Percentiles rank a stretch among this genome's conserved stretches.
Conservation (phyloP, 2,329 filamentous ascomycete genomes). For the Aspergillus udagawae region DNA sequence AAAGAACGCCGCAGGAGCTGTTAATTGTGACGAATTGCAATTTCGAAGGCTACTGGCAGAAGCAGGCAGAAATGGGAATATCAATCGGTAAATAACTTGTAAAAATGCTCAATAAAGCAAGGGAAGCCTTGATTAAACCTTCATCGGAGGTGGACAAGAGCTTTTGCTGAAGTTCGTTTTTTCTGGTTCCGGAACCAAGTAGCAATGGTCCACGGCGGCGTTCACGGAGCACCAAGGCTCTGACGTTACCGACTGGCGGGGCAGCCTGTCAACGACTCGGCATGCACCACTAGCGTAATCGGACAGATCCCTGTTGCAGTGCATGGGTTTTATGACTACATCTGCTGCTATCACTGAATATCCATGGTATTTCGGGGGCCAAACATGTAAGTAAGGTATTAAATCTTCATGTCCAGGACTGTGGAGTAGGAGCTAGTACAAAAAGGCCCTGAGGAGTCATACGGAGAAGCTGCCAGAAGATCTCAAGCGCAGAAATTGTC, state of each 20-base stretch:
- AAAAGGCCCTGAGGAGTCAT: not conserved
- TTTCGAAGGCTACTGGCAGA: not conserved
- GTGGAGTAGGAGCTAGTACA: not conserved
- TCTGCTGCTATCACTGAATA: not conserved
- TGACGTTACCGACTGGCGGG: slow-evolving; percentile 4
- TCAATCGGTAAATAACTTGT: not conserved
- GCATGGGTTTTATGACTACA: not conserved
- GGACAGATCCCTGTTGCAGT: not conserved
- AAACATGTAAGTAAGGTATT: not conserved
- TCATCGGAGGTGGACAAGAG: not conserved
- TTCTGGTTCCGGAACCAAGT: not conserved
- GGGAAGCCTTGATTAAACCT: not conserved
- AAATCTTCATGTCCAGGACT: not conserved
- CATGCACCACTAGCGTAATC: not conserved
- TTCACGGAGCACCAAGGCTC: not conserved
- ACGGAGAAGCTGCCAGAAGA: not conserved
- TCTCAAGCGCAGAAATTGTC: not conserved
- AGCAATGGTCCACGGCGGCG: not conserved
- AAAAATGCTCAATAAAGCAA: not conserved
- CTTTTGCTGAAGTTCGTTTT: not conserved
- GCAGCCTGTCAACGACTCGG: not conserved
- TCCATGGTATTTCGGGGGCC: not conserved
- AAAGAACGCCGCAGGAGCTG: slow-evolving; percentile 16
- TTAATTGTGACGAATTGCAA: not conserved
- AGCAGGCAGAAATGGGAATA: not conserved